Percentiles rank a stretch among this genome's conserved stretches.
Conservation (phyloP, 2,329 filamentous ascomycete genomes). For the Xylaria sp. region DNA sequence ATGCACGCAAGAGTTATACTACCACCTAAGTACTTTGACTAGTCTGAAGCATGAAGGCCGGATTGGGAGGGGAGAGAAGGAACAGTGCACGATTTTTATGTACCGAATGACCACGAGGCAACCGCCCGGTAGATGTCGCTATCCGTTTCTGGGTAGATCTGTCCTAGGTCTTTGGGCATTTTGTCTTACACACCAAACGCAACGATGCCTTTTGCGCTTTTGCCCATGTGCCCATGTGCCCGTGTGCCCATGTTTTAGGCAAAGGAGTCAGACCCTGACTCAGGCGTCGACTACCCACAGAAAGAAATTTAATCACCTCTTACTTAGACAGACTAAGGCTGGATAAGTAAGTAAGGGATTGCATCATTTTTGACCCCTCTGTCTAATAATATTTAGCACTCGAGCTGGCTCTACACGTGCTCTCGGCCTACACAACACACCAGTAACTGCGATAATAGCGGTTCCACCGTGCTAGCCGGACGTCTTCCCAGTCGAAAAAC, state of each 20-base stretch:
- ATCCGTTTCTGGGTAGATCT: constrained; percentile 10
- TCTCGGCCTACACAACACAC: not conserved
- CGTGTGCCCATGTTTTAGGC: not conserved
- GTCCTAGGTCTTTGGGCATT: not conserved
- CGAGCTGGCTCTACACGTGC: not conserved
- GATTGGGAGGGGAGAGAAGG: constrained; percentile 6
- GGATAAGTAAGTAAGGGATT: not conserved
- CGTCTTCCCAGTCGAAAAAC: constrained; percentile 25
- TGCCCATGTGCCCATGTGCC: too few species aligned
- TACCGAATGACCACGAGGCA: constrained; percentile 10
- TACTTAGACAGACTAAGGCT: not conserved
- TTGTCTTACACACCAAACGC: constrained; percentile 1
- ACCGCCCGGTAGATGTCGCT: constrained; percentile 4
- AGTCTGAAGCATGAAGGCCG: not conserved
- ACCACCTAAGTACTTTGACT: not conserved
- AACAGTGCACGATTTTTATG: constrained; percentile 9
- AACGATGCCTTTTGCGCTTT: not conserved
- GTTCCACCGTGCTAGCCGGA: constrained; percentile 15
- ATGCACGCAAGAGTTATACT: not conserved
- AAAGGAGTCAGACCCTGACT: not conserved
- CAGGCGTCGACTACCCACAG: not conserved
- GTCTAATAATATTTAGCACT: not conserved
- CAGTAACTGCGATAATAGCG: constrained; percentile 6
- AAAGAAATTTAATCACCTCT: not conserved
- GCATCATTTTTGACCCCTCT: constrained; percentile 10